Conservation (phyloP, 495 filamentous ascomycete genomes). For the Immersiella caudata region DNA sequence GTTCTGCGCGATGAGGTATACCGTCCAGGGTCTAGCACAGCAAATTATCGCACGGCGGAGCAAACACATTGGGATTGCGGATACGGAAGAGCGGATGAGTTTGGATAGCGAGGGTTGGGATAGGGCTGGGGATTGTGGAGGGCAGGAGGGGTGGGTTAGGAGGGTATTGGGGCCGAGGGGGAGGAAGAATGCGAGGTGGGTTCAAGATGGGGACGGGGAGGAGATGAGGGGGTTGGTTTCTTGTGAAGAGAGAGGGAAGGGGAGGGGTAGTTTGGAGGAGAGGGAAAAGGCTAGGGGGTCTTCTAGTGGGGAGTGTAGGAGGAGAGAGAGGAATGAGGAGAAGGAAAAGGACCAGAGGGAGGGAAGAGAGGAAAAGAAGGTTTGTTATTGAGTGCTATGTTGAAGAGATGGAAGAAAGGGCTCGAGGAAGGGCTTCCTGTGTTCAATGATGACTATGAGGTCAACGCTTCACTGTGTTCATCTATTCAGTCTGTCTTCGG, state of each 20-base stretch:
- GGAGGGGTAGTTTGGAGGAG: background rate
- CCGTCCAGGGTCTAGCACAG: slow-evolving; percentile 5
- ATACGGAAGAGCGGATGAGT: slow-evolving; percentile 10
- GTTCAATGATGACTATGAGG: too few species aligned
- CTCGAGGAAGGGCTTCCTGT: too few species aligned
- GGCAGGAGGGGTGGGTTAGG: background rate
- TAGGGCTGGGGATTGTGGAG: background rate
- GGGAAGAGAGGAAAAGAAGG: background rate
- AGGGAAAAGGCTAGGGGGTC: background rate
- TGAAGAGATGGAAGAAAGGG: too few species aligned
- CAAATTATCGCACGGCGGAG: slow-evolving; percentile 7
- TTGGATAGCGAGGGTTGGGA: slow-evolving; percentile 2
- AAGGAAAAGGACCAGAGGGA: background rate
- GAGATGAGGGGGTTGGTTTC: background rate
- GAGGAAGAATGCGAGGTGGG: background rate
- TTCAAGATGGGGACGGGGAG: background rate
- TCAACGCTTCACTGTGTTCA: background rate
- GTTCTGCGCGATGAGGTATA: slow-evolving; percentile 18
- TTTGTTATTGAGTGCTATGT: too few species aligned
- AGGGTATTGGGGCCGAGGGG: slow-evolving; percentile 7
- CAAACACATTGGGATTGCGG: slow-evolving; percentile 8
- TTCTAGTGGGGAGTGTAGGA: background rate
- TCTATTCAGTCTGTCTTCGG: background rate
- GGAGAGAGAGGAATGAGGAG: too few species aligned
- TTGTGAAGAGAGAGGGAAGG: background rate